Conservation (phyloP, 129 eudicot genomes). For the Ambrosia trifida region DNA sequence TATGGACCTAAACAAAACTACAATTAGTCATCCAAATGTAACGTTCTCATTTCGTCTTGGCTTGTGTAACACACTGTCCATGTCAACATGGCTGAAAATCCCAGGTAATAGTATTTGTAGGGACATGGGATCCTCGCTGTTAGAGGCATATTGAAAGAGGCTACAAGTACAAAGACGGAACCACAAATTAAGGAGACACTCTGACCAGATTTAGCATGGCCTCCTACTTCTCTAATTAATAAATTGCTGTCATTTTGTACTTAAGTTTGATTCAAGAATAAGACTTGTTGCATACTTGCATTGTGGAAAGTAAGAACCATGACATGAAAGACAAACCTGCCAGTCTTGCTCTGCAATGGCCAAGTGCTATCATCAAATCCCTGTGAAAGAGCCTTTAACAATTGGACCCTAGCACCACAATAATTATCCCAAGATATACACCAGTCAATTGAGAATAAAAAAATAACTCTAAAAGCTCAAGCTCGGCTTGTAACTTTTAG, state of each 20-base stretch:
- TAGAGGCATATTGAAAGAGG: not conserved
- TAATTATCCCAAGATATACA: constrained; percentile 1
- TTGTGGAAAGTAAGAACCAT: not conserved
- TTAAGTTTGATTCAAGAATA: not conserved
- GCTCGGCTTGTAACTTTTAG: no score
- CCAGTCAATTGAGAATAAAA: not conserved
- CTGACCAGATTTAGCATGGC: not conserved
- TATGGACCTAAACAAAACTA: not conserved
- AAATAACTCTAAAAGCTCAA: not conserved
- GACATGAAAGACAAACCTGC: constrained; percentile 50
- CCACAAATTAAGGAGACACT: not conserved
- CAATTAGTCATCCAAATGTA: not conserved
- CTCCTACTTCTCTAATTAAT: not conserved
- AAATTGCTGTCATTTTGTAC: not conserved
- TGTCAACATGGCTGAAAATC: no score
- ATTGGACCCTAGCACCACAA: constrained; percentile 49
- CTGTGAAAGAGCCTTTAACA: constrained; percentile 69
- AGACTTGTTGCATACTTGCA: not conserved
- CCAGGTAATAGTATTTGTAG: no score
- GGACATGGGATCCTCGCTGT: not conserved
- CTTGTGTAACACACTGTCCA: no score
- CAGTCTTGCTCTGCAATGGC: constrained; percentile 71
- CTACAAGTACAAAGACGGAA: not conserved
- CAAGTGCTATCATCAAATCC: constrained; percentile 80
- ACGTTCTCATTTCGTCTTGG: not conserved